Evolutionary conservation across 2,329 filamentous ascomycete species (phyloP).

Genomic region (Colletotrichum sp.): DNA sequence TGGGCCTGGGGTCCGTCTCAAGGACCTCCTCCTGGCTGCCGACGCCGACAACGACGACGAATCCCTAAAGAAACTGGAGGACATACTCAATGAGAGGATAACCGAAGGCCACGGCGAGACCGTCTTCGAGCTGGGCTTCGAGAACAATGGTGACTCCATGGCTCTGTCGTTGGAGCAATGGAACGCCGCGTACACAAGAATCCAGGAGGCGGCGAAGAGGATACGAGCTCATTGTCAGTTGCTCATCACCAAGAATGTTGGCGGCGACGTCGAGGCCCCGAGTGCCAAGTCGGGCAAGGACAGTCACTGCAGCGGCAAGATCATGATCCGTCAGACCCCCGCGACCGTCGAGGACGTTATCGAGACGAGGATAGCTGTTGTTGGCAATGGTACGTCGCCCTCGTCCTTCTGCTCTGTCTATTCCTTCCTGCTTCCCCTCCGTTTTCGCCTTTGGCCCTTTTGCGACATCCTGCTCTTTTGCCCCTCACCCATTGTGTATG

Average conservation of each 20-base stretch:
- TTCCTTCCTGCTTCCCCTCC: background rate
- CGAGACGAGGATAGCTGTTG: conserved; percentile 94
- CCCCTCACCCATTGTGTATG: background rate
- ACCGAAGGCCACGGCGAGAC: conserved; percentile 87
- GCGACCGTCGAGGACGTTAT: conserved; percentile 84
- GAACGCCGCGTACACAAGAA: conserved; percentile 70
- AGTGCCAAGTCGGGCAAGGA: conserved; percentile 66
- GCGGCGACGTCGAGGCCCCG: conserved; percentile 74
- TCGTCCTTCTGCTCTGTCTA: background rate
- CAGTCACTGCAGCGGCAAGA: conserved; percentile 80
- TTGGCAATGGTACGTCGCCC: conserved; percentile 76
- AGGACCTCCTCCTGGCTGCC: conserved; percentile 73
- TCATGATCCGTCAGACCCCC: conserved; percentile 80
- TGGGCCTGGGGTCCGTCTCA: conserved; percentile 68
- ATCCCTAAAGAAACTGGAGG: conserved; percentile 65
- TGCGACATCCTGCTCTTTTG: background rate
- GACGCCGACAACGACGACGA: conserved; percentile 53
- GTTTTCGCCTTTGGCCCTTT: background rate
- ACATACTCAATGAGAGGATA: conserved; percentile 71
- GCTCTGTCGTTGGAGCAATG: conserved; percentile 76
- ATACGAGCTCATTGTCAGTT: conserved; percentile 78
- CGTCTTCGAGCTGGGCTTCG: conserved; percentile 89
- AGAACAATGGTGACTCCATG: conserved; percentile 89
- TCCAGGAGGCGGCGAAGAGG: conserved; percentile 68
- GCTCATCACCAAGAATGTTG: conserved; percentile 89